Conservation (phyloP, 1,284 basidiomycete genomes). For the Takashimella koratensis region DNA sequence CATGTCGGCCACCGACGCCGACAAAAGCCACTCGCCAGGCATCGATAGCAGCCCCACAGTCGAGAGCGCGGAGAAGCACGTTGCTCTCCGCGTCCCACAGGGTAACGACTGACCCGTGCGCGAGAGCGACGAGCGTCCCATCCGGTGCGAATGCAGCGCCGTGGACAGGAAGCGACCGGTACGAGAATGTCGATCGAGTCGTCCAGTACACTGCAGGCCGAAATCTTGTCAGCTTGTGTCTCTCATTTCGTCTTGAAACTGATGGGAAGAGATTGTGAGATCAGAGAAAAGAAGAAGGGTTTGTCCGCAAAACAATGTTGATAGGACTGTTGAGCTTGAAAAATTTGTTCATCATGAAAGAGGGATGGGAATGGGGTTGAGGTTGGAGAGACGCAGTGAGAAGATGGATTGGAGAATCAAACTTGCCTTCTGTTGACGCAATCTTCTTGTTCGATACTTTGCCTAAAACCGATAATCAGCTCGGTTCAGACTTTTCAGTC, state of each 20-base stretch:
- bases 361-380: background rate
- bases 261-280: conserved; percentile 12
- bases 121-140: conserved; percentile 76
- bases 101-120: conserved; percentile 65
- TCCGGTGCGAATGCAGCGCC: conserved; percentile 78
- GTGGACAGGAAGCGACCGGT: conserved; percentile 64
- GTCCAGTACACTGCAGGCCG: conserved; percentile 67
- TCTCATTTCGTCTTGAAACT: background rate
- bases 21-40: conserved; percentile 44
- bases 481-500: background rate
- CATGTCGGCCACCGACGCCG: conserved; percentile 49
- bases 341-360: conserved; percentile 45
- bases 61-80: conserved; percentile 62
- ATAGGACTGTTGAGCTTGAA: conserved; percentile 52
- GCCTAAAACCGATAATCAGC: conserved; percentile 22
- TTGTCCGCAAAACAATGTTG: conserved; percentile 37
- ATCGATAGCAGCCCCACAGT: conserved; percentile 52
- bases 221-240: conserved; percentile 22
- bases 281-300: conserved; percentile 50
- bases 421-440: conserved; percentile 41
- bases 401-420: background rate
- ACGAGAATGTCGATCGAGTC: conserved; percentile 64
- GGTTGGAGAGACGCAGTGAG: background rate
- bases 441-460: conserved; percentile 33
- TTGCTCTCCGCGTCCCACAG: conserved; percentile 74